These are phyloP conservation scores for Lasiosphaeris hirsuta DNA, from an alignment of 495 filamentous ascomycete species.

Conservation along the genomic window DNA sequence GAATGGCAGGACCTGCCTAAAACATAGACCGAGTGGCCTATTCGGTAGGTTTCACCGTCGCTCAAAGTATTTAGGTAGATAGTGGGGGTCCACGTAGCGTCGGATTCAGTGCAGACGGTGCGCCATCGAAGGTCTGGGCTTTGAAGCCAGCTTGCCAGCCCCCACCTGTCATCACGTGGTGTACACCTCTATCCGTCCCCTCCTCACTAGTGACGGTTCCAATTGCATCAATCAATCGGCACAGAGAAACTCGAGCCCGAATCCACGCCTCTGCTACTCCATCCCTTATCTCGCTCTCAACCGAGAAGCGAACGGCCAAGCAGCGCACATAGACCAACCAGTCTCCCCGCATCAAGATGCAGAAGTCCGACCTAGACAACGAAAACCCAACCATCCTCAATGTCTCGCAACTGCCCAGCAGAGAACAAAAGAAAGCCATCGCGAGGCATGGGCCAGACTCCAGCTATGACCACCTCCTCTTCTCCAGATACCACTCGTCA, in stretches of 20 bases:
- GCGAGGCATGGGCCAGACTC: conserved; percentile 29
- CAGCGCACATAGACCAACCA: not conserved
- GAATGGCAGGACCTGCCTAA: conserved; percentile 9
- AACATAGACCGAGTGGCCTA: conserved; percentile 7
- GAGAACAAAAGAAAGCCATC: conserved; percentile 36
- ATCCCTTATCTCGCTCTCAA: too few relatives aligned
- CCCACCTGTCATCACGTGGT: too few relatives aligned
- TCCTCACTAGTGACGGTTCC: too few relatives aligned
- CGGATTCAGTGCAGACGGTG: too few relatives aligned
- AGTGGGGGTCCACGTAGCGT: too few relatives aligned
- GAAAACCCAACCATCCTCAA: conserved; percentile 93
- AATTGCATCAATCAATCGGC: too few relatives aligned
- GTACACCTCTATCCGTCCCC: too few relatives aligned
- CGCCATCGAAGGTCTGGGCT: too few relatives aligned
- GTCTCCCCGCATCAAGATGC: conserved; percentile 16
- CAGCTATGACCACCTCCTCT: conserved; percentile 36
- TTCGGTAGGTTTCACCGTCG: not conserved
- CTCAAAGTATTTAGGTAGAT: not conserved
- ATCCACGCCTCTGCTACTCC: too few relatives aligned
- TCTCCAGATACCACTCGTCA: conserved; percentile 30
- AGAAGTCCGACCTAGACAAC: conserved; percentile 59
- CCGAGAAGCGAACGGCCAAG: not conserved
- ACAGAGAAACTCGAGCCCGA: too few relatives aligned
- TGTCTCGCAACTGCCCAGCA: conserved; percentile 84
- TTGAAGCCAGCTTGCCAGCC: too few relatives aligned